Percentiles rank a stretch among this genome's conserved stretches.
Conservation (phyloP, 495 filamentous ascomycete species). For the Evansstolkia leycettana region DNA sequence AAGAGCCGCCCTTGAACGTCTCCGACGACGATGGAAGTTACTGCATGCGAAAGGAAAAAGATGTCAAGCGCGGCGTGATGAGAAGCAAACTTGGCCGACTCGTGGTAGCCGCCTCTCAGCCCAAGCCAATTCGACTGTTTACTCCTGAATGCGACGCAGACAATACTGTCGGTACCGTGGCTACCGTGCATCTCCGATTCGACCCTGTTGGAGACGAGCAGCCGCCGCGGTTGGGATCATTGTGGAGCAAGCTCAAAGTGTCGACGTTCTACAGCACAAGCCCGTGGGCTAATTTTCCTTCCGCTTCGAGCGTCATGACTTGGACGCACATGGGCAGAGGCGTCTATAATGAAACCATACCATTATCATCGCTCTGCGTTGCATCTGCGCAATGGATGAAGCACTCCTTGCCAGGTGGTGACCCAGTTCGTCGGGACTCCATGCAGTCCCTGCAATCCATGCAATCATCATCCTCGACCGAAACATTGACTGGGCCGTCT, state of each 20-base stretch:
- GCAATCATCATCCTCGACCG: conserved; percentile 7
- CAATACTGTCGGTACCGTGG: conserved; percentile 41
- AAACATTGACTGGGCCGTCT: conserved; percentile 27
- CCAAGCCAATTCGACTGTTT: conserved; percentile 50
- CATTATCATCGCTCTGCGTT: conserved; percentile 54
- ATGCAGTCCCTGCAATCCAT: conserved; percentile 20
- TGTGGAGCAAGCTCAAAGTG: conserved; percentile 60
- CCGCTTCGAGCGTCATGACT: conserved; percentile 6
- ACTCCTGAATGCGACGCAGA: conserved; percentile 26
- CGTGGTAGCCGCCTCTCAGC: conserved; percentile 61
- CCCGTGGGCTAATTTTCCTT: conserved; percentile 43
- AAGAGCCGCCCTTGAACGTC: conserved; percentile 65
- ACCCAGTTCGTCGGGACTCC: conserved; percentile 45
- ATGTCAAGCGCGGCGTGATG: conserved; percentile 65
- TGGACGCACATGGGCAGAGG: conserved; percentile 43
- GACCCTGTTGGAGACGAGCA: conserved; percentile 48
- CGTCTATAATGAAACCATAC: conserved; percentile 49
- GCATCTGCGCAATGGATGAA: conserved; percentile 54
- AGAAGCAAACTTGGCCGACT: conserved; percentile 63
- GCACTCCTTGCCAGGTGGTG: conserved; percentile 16
- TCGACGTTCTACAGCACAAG: conserved; percentile 59
- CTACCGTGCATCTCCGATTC: conserved; percentile 61
- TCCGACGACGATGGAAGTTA: conserved; percentile 50
- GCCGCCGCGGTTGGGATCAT: conserved; percentile 55
- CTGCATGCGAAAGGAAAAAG: conserved; percentile 59